A percentile compares a stretch with the other conserved stretches of the same genome.
These are phyloP conservation scores for Penstemon barbatus DNA, from an alignment of 257 asterid species.

Conservation along the genomic window DNA sequence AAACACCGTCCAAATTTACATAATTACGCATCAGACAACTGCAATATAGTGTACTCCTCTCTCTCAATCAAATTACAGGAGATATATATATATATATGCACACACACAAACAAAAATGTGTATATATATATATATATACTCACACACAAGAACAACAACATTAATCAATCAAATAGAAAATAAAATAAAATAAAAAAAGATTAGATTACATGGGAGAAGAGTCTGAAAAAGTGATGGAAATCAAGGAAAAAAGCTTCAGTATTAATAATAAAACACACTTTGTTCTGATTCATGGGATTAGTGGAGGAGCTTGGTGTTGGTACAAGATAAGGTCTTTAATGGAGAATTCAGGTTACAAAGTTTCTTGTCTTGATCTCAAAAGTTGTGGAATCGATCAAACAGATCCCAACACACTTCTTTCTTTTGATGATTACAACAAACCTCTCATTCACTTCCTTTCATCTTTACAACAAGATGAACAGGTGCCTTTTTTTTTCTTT, in stretches of 20 bases:
- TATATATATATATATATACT: background rate
- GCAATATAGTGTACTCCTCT: conserved; percentile 1
- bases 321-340: conserved; percentile 64
- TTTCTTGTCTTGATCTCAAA: conserved; percentile 76
- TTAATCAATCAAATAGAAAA: too few species aligned
- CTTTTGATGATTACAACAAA: conserved; percentile 61
- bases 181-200: background rate
- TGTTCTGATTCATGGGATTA: conserved; percentile 70
- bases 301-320: conserved; percentile 93
- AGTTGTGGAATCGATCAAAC: conserved; percentile 67
- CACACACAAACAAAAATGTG: background rate
- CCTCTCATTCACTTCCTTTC: conserved; percentile 72
- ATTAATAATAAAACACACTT: conserved; percentile 43
- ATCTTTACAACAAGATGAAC: conserved; percentile 40
- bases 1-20: background rate
- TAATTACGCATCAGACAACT: conserved; percentile 19
- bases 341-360: conserved; percentile 72
- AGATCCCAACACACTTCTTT: conserved; percentile 57
- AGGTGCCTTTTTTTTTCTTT: conserved; percentile 38
- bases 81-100: background rate
- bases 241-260: conserved; percentile 1
- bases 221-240: background rate
- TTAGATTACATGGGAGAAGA: conserved; percentile 27
- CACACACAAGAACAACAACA: background rate
- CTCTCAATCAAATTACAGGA: background rate